Conservation (phyloP, 148 eudicot genomes). For the Linanthus parryae region DNA sequence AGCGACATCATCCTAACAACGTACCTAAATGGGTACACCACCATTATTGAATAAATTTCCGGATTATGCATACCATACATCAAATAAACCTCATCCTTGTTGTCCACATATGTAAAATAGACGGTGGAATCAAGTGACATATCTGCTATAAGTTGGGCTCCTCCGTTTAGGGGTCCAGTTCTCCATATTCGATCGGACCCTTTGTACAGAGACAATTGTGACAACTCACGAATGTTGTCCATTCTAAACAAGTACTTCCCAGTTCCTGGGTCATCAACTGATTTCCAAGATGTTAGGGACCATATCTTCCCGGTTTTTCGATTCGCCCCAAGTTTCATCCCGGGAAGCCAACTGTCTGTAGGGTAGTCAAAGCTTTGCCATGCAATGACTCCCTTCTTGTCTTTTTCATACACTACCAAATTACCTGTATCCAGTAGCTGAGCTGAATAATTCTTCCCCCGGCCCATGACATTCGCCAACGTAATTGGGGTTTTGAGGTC, state of each 20-base stretch:
- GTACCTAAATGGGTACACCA: too few relatives aligned
- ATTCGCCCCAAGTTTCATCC: slow-evolving; percentile 25
- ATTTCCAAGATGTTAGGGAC: slow-evolving; percentile 22
- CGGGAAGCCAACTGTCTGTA: slow-evolving; percentile 20
- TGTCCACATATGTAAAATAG: slow-evolving; percentile 15
- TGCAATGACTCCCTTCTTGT: too few relatives aligned
- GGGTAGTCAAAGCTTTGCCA: slow-evolving; percentile 34
- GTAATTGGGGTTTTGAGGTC: background rate
- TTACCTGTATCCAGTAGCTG: slow-evolving; percentile 24
- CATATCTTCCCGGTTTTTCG: slow-evolving; percentile 5
- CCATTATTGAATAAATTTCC: too few relatives aligned
- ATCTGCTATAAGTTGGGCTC: slow-evolving; percentile 10
- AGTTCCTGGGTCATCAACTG: slow-evolving; percentile 8
- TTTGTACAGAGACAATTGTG: slow-evolving; percentile 7
- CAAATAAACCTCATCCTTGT: slow-evolving; percentile 9
- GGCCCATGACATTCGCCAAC: too few relatives aligned
- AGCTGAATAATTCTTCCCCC: slow-evolving; percentile 8
- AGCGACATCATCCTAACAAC: too few relatives aligned
- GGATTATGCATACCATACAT: slow-evolving; percentile 16
- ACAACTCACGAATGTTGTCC: slow-evolving; percentile 18
- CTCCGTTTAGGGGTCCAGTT: slow-evolving; percentile 38
- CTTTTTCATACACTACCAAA: slow-evolving; percentile 28
- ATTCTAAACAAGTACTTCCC: slow-evolving; percentile 15
- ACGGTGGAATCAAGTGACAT: too few relatives aligned
- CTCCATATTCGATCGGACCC: slow-evolving; percentile 1